Evolutionary conservation across 2,329 filamentous ascomycete species (phyloP), one percentile per base, ranked within the genome.

Genomic region (Sporothrix phasma): DNA sequence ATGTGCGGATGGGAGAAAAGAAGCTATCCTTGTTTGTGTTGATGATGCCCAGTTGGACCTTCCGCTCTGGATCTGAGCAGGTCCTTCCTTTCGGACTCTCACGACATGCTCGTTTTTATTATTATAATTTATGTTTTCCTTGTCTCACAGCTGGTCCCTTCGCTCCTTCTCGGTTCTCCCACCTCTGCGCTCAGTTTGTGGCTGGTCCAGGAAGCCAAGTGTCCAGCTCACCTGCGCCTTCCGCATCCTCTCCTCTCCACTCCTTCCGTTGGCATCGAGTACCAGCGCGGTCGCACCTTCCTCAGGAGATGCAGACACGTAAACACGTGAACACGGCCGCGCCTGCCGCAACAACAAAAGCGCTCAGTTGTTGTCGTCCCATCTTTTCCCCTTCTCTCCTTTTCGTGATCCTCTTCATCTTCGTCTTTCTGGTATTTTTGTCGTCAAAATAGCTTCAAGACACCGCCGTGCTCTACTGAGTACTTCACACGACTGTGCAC

Each of bases 371-470:
- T 41, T n/a, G 4, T 19, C 22, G n/a, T n/a, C n/a, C n/a, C n/a
- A n/a, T 5, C 26, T n/a, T 22, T 43, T 11, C 39, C 58, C 11
- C 29, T 19, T 59, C 7, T 59, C 11, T 11, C 22, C 24, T 58
- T 31, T 31, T 56, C 39, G 31, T 29, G 19, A 47, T 59, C 45
- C 29, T 45, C 47, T 6, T 47, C 43, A 24, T 47, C 34, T 46
- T 39, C 49, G 31, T 39, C 56, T 46, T 39, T 17, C 29, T 56
- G 37, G 54, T 54, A 47, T 4, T 61, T 54, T 46, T 39, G 10
- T 60, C 54, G 26, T 53, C 63, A 46, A 46, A 64, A 61, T 61
- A 64, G 56, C 63, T 51, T 64, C 63, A 61, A 29, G n/a, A 45
- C 24, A 53, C 24, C 37, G 24, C 19, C 34, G 37, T 29, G 34